Conservation (phyloP, 176 grass and related monocot genomes). For the Eleusine coracana region DNA sequence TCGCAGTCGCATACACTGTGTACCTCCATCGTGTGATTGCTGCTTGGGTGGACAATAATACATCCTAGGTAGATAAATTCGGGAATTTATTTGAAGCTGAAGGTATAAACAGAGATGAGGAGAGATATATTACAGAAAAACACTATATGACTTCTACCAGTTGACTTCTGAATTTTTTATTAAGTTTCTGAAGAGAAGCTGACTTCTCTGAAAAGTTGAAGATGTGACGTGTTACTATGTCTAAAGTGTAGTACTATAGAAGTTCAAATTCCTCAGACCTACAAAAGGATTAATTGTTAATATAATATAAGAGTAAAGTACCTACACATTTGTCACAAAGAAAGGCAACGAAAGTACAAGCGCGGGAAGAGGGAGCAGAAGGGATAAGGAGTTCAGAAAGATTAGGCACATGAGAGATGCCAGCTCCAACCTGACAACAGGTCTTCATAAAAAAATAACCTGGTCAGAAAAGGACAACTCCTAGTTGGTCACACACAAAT, state of each 20-base stretch:
- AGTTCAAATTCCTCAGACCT: slow-evolving; percentile 24
- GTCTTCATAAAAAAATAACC: background rate
- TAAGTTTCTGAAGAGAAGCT: background rate
- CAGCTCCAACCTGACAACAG: slow-evolving; percentile 41
- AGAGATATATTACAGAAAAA: background rate
- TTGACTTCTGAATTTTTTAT: slow-evolving; percentile 25
- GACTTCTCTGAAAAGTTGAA: slow-evolving; percentile 37
- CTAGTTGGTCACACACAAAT: slow-evolving; percentile 32
- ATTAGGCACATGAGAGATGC: slow-evolving; percentile 53
- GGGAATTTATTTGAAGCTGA: slow-evolving; percentile 2
- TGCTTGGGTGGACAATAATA: slow-evolving; percentile 26
- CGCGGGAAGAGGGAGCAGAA: slow-evolving; percentile 40
- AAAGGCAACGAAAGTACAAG: slow-evolving; percentile 35
- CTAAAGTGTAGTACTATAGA: slow-evolving; percentile 16
- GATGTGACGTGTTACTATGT: slow-evolving; percentile 16
- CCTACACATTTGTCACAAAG: slow-evolving; percentile 21
- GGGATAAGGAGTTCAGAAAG: slow-evolving; percentile 48
- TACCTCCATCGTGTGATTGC: background rate
- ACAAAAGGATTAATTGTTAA: slow-evolving; percentile 22
- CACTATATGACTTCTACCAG: background rate
- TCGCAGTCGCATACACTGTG: background rate
- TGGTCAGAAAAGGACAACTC: slow-evolving; percentile 31
- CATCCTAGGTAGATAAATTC: background rate
- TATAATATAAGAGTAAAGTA: slow-evolving; percentile 45
- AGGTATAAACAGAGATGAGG: background rate